Base-by-base conservation (phyloP, 495 filamentous ascomycete genomes). In the Platismatia glauca region DNA sequence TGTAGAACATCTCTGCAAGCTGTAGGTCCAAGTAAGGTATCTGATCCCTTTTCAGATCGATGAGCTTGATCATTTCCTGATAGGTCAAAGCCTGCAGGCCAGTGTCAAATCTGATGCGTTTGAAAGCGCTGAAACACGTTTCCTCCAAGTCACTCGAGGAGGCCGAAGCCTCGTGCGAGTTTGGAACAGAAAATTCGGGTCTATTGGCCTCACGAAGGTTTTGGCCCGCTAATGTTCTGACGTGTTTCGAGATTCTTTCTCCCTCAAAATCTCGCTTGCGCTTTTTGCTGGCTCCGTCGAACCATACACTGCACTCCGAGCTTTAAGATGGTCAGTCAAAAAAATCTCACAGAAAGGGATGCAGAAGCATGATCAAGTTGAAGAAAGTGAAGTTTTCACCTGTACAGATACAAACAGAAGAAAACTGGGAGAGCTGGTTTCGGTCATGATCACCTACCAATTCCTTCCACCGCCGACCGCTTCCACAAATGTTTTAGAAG, bases 51-150 rank as follows among this genome's bases (percentile, higher is more conserved):
- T 43, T 20, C 16, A 20, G 16, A 1, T 43, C 2, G 16, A 43
- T 43, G 20, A 46, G 43, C 20, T 7, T 46, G n/a, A 8, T 2
- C 4, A 46, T 2, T 8, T 22, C 43, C 43, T 22, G 1, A 8
- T 1, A 7, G 6, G 43, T 11, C 11, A 46, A 46, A 8, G 43
- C n/a, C 43, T 46, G 43, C 11, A 46, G 8, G 43, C 43, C n/a
- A 46, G 3, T 46, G 56, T 39, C 56, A 41, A 58, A 58, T 39
- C 56, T 58, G 56, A 58, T 58, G 35, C 56, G 56, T 39, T 58
- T 58, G 33, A 58, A 58, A 20, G 56, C 56, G 33, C 39, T 34
- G 56, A 58, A 41, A 41, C n/a, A 58, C 12, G 34, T 41, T 29
- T 41, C 35, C 6, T 58, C 56, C 9, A 20, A 41, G 29, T 58